Base-by-base conservation (phyloP, 768 basidiomycete genomes). In the Bullera alba region DNA sequence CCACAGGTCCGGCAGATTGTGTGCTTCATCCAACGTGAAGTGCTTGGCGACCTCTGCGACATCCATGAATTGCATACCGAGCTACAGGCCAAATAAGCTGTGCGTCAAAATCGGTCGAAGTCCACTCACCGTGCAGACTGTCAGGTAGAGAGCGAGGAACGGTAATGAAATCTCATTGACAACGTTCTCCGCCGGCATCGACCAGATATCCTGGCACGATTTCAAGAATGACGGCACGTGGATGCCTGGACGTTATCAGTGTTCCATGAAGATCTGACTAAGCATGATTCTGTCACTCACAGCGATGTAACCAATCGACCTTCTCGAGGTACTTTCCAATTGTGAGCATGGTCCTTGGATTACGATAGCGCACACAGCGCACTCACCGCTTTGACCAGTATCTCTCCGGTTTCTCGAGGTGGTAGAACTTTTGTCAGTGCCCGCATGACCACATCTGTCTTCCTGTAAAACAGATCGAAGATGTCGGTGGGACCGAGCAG, bases 191-290 rank as follows among this genome's bases (percentile, higher is more conserved):
- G 46, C 23, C 2, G 70, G 70, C 7, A 73, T 53, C 12, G 58
- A 53, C 73, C 73, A 74, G 14, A 74, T 56, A 38, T 74, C 70
- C 38, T 69, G 55, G 49, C 70, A 73, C 57, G 72, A 68, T 16
- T 56, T 51, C n/a, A 73, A 36, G 50, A 74, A 70, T 0, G 73
- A 70, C 0, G 73, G 73, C 1, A 69, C 56, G 44, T 73, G 71
- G 17, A 73, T 52, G 41, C 69, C 69, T 70, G 29, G 0, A 8
- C 16, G 16, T 26, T 45, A 47, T 50, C 43, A 32, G 19, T 17
- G 12, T 32, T 10, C 21, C 39, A 22, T 21, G 21, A 8, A 10
- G 14, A 22, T 15, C 14, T 14, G 27, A 48, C 32, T 42, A 17
- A 46, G 29, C 29, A 17, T 21, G 16, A 25, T 37, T 25, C 17